Percentiles rank a stretch among this genome's conserved stretches.
Evolutionary conservation across 169 alveolate genomes (phyloP).

Genomic region (Babesia gibsoni): DNA sequence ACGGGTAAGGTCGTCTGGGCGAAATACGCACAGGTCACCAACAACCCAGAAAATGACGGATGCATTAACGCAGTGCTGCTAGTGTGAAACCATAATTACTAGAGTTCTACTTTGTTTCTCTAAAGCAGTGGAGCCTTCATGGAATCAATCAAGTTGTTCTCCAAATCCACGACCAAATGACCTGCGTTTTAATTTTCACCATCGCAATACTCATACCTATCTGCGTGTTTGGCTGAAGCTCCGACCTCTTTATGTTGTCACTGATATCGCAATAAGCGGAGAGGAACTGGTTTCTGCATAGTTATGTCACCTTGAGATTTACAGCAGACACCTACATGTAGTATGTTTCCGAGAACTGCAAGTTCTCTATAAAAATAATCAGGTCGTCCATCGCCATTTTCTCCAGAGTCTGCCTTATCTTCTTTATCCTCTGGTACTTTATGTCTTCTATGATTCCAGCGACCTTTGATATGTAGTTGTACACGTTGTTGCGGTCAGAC

Average conservation of each 20-base stretch:
- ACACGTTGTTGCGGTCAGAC: conserved; percentile 31
- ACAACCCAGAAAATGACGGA: conserved; percentile 99
- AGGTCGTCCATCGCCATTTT: conserved; percentile 18
- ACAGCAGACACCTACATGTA: conserved; percentile 4
- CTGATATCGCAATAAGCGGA: conserved; percentile 46
- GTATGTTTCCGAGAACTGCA: conserved; percentile 61
- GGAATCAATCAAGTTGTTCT: conserved; percentile 49
- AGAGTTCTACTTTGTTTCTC: not conserved
- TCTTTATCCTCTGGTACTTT: conserved; percentile 33
- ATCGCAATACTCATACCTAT: conserved; percentile 5
- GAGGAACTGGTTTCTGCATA: conserved; percentile 35
- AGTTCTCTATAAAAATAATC: conserved; percentile 24
- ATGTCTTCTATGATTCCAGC: conserved; percentile 62
- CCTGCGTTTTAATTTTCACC: not conserved
- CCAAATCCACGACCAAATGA: conserved; percentile 42
- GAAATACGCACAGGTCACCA: conserved; percentile 98
- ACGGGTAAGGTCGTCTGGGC: conserved; percentile 99
- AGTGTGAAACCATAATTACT: conserved; percentile 72
- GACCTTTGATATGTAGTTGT: conserved; percentile 52
- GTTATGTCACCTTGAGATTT: not conserved
- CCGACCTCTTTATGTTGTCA: conserved; percentile 12
- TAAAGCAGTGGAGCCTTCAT: conserved; percentile 38
- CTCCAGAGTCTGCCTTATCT: conserved; percentile 38
- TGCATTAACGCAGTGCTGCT: conserved; percentile 98
- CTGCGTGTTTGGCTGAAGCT: conserved; percentile 25